phyloP scores from a whole-genome alignment of 345 rosid genomes.

The Ceriops zippeliana region DNA sequence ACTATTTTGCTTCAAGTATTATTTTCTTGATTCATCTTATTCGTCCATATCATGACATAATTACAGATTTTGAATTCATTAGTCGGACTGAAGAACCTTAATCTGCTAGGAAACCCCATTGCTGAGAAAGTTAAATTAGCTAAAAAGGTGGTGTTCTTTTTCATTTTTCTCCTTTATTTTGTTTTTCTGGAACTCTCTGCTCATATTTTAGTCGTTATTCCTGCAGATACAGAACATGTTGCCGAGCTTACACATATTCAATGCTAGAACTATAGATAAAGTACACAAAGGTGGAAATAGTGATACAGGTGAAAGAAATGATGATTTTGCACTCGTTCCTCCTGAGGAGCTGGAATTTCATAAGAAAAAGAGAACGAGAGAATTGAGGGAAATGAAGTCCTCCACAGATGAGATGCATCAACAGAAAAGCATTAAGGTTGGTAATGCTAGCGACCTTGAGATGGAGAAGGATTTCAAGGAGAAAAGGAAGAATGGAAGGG shows the following conservation, averaged over 20 bases:
- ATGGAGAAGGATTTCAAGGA: constrained; percentile 24
- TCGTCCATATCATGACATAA: constrained; percentile 6
- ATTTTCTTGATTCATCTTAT: neutral
- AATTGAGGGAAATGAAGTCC: constrained; percentile 10
- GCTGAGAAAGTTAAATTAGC: constrained; percentile 58
- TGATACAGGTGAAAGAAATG: constrained; percentile 12
- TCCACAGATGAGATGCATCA: constrained; percentile 13
- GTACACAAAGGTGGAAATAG: constrained; percentile 28
- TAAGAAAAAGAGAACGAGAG: constrained; percentile 19
- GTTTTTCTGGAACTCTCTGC: neutral
- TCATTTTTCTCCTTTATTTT: constrained; percentile 2
- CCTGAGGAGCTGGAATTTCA: constrained; percentile 24
- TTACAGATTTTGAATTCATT: constrained; percentile 61
- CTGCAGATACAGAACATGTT: constrained; percentile 57
- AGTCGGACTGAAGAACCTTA: constrained; percentile 61
- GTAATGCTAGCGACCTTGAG: constrained; percentile 1
- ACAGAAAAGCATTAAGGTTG: constrained; percentile 11
- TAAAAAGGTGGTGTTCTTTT: constrained; percentile 48
- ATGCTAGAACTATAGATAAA: constrained; percentile 61
- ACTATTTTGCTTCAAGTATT: constrained; percentile 5
- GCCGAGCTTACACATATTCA: constrained; percentile 62
- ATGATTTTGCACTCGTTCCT: constrained; percentile 15
- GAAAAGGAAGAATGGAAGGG: constrained; percentile 28
- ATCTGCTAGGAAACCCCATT: constrained; percentile 77
- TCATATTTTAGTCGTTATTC: neutral